Percentiles rank a stretch among this genome's conserved stretches.
These are phyloP conservation scores for Aspergillus hiratsukae DNA, from an alignment of 2,329 filamentous ascomycete species.

Conservation along the genomic window DNA sequence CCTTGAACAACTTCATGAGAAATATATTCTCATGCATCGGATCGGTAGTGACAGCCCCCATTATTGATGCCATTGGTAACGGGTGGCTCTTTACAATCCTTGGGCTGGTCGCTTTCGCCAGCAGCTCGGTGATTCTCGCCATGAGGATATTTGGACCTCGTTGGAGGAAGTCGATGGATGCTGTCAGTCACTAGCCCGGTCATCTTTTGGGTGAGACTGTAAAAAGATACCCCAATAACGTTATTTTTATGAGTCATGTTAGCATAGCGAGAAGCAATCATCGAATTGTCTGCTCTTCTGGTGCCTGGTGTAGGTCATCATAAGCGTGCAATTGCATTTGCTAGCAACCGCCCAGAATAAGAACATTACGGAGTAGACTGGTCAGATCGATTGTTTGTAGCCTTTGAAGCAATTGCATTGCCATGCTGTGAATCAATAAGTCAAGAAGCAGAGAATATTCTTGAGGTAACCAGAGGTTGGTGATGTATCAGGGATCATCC, in stretches of 20 bases:
- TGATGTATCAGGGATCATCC: not conserved
- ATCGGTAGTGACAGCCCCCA: constrained; percentile 63
- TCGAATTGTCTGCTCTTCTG: not conserved
- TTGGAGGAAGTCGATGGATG: constrained; percentile 64
- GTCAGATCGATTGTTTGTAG: too few relatives aligned
- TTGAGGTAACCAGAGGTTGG: not conserved
- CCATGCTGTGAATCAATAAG: not conserved
- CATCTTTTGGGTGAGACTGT: not conserved
- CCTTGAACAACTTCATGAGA: constrained; percentile 74
- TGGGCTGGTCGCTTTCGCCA: constrained; percentile 53
- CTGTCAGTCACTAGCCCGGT: constrained; percentile 13
- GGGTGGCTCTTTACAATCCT: constrained; percentile 71
- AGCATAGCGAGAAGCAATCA: not conserved
- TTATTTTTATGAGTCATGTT: not conserved
- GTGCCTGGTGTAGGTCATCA: not conserved
- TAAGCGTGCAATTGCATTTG: not conserved
- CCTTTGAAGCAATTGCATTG: too few relatives aligned
- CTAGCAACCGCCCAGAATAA: too few relatives aligned
- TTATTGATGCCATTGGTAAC: constrained; percentile 66
- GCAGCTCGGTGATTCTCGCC: constrained; percentile 56
- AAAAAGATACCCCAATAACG: not conserved
- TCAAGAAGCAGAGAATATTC: not conserved
- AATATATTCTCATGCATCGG: constrained; percentile 75
- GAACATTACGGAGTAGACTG: too few relatives aligned
- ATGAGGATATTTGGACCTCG: constrained; percentile 57